Base-by-base conservation (phyloP, 192 early-diverging fungal genomes). In the Backusella westeae region DNA sequence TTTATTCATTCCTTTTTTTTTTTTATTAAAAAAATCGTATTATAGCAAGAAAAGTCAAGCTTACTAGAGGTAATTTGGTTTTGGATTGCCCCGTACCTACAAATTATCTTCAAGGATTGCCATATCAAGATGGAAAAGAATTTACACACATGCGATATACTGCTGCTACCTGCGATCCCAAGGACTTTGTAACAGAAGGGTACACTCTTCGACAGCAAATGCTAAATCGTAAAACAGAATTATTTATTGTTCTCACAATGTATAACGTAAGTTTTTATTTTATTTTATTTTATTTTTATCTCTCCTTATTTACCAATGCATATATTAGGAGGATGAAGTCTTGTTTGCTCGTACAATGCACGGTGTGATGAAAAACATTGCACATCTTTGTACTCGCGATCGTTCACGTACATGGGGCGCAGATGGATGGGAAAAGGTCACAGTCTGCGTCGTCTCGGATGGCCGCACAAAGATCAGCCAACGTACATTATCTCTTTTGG, bases 241-340 rank as follows among this genome's bases (percentile, higher is more conserved):
- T 95, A 15, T 95, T 94, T 76, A 91, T 93, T 71, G 93, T 94
- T n/a, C 83, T 95, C 17, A 95, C 94, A 21, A 95, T 95, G 94
- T 92, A 89, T 71, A 88, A 84, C 53, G 84, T 86, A 82, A 68
- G 78, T 36, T 19, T 29, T 66, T 39, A 39, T 39, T 39, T 10
- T 63, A 41, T 85, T 67, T 19, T 19, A 67, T 66, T 34, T 23
- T 32, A 17, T 26, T 34, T 10, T 32, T 14, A 67, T 34, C 14
- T 34, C 7, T 35, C 68, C 65, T 67, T 53, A 75, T 86, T 3
- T 88, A 84, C 75, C 73, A 42, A 34, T 59, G 6, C 42, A 44
- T 23, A 32, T 67, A 19, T 46, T 78, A 88, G 87, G 94, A 95
- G 85, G 91, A 90, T 78, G 90, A 93, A 44, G 74, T 87, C 9